These are phyloP conservation scores for Carnegiea gigantea DNA, from an alignment of 179 eudicot genomes.

Conservation along the genomic window DNA sequence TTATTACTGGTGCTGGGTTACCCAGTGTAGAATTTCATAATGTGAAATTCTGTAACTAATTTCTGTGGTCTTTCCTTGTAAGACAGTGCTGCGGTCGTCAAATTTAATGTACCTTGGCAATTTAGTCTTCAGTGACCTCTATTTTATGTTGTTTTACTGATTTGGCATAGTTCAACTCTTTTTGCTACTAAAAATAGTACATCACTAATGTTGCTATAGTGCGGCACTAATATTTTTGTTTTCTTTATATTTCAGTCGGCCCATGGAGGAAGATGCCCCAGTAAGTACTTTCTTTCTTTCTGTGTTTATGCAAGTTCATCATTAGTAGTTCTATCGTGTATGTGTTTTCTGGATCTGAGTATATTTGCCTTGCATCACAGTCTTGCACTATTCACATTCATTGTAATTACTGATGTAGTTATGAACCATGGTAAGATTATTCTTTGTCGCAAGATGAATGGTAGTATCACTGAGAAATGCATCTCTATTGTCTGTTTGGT, in stretches of 20 bases:
- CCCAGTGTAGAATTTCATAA: too few relatives aligned
- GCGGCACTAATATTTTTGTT: slow-evolving; percentile 11
- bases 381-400: neutral
- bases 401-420: neutral
- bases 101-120: neutral
- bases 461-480: neutral
- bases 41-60: neutral
- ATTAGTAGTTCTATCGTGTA: neutral
- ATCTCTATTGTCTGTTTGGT: neutral
- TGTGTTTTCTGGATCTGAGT: neutral
- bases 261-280: slow-evolving; percentile 82
- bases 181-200: neutral
- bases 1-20: too few relatives aligned
- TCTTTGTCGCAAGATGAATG: neutral
- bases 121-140: neutral
- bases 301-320: neutral
- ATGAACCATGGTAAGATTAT: neutral
- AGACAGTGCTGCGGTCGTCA: neutral
- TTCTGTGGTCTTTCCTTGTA: neutral
- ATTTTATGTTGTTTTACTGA: neutral
- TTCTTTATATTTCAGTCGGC: slow-evolving; percentile 54
- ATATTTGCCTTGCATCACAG: neutral
- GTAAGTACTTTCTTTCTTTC: slow-evolving; percentile 42
- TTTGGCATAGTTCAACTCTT: neutral
- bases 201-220: neutral